These are phyloP conservation scores for Aspergillus aculeatinus DNA, from an alignment of 2,329 filamentous ascomycete species.

Conservation along the genomic window DNA sequence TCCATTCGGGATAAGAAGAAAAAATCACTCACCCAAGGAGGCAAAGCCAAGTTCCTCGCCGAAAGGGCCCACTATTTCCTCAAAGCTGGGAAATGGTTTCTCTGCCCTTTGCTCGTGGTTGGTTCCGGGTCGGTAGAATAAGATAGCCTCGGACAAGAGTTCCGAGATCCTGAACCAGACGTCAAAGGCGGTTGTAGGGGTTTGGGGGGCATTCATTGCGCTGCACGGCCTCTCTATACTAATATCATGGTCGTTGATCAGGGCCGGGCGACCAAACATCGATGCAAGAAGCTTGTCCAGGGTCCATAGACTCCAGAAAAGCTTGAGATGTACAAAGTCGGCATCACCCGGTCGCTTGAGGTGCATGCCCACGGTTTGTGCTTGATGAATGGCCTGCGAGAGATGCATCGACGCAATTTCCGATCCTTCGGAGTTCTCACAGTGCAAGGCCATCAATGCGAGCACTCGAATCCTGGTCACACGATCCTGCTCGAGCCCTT, in stretches of 20 bases:
- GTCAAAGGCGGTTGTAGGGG: slow-evolving; percentile 29
- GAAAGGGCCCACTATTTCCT: slow-evolving; percentile 32
- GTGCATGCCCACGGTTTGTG: slow-evolving; percentile 42
- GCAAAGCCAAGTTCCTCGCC: slow-evolving; percentile 26
- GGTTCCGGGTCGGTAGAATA: slow-evolving; percentile 38
- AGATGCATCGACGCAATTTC: slow-evolving; percentile 42
- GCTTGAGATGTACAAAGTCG: slow-evolving; percentile 27
- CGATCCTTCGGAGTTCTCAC: slow-evolving; percentile 41
- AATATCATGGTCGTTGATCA: slow-evolving; percentile 42
- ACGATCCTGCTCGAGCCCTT: slow-evolving; percentile 38
- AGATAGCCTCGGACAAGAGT: slow-evolving; percentile 39
- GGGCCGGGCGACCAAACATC: slow-evolving; percentile 40
- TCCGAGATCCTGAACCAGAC: slow-evolving; percentile 41
- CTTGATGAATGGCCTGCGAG: slow-evolving; percentile 43
- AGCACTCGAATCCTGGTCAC: slow-evolving; percentile 39
- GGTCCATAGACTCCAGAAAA: slow-evolving; percentile 45
- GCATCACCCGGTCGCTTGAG: slow-evolving; percentile 36
- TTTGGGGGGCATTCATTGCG: slow-evolving; percentile 5
- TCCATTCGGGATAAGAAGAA: too few species aligned
- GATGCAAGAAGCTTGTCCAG: slow-evolving; percentile 44
- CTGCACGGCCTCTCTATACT: slow-evolving; percentile 33
- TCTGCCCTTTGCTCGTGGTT: slow-evolving; percentile 35
- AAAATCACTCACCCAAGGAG: slow-evolving; percentile 26
- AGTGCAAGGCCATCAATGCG: slow-evolving; percentile 43
- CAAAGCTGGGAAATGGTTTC: slow-evolving; percentile 38